Conservation (phyloP, 805 yeast genomes). For the Barnettozyma sucrosica region DNA sequence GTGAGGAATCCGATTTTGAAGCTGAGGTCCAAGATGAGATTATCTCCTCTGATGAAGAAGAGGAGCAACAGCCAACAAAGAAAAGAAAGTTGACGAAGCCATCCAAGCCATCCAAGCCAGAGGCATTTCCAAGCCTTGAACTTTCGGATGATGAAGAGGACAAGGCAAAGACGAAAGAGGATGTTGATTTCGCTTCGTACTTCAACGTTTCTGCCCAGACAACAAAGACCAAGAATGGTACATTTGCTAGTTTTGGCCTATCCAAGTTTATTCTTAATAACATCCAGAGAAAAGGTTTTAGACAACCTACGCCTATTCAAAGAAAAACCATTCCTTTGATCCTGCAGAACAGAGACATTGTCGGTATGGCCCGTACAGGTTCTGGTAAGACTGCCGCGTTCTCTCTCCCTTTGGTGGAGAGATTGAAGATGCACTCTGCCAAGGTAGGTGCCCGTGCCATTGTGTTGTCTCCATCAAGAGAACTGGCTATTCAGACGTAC, state of each 20-base stretch:
- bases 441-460: slow-evolving; percentile 86
- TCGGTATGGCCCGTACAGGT: slow-evolving; percentile 99
- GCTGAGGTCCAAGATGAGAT: slow-evolving; percentile 49
- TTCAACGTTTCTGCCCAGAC: slow-evolving; percentile 37
- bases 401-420: slow-evolving; percentile 82
- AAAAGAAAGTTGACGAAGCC: slow-evolving; percentile 19
- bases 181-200: slow-evolving; percentile 42
- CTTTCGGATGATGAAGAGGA: slow-evolving; percentile 45
- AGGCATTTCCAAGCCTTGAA: slow-evolving; percentile 45
- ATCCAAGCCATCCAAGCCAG: slow-evolving; percentile 6
- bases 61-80: slow-evolving; percentile 26
- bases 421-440: slow-evolving; percentile 75
- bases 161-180: slow-evolving; percentile 30
- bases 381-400: slow-evolving; percentile 99
- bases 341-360: slow-evolving; percentile 85
- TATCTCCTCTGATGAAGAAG: slow-evolving; percentile 44
- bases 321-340: slow-evolving; percentile 90
- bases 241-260: slow-evolving; percentile 87
- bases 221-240: slow-evolving; percentile 66
- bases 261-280: slow-evolving; percentile 65
- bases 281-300: slow-evolving; percentile 79
- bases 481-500: slow-evolving; percentile 87
- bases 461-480: slow-evolving; percentile 91
- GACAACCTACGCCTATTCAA: slow-evolving; percentile 96
- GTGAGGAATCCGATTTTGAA: slow-evolving; percentile 26